Conservation (phyloP, 345 rosid species). For the Turritis glabra region DNA sequence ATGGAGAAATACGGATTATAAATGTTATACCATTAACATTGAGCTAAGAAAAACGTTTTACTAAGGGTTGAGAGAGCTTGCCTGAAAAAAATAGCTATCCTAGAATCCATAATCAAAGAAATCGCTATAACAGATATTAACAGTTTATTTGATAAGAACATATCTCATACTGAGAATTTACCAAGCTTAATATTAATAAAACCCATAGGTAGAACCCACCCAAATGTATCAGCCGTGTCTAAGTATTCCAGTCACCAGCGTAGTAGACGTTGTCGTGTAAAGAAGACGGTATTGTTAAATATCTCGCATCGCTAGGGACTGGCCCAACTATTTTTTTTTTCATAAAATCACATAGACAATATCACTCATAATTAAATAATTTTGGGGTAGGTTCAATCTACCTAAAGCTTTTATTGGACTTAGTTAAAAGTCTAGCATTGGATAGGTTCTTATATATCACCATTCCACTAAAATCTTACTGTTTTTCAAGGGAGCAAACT, state of each 20-base stretch:
- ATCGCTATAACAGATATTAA: not conserved
- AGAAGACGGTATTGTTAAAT: not conserved
- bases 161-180: not conserved
- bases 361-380: not conserved
- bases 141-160: not conserved
- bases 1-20: not conserved
- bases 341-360: not conserved
- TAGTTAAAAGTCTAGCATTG: not conserved
- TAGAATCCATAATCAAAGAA: not conserved
- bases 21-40: not conserved
- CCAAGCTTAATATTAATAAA: not conserved
- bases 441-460: not conserved
- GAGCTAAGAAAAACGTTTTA: not conserved
- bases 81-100: not conserved
- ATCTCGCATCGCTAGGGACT: not conserved
- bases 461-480: not conserved
- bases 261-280: not conserved
- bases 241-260: not conserved
- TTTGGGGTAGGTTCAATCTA: not conserved
- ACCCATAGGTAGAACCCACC: too few species aligned
- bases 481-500: not conserved
- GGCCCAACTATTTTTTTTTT: not conserved
- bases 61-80: not conserved
- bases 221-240: too few species aligned
- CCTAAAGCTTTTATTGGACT: not conserved